phyloP scores from a whole-genome alignment of 2,329 filamentous ascomycete species.

The Hysterium pulicare region DNA sequence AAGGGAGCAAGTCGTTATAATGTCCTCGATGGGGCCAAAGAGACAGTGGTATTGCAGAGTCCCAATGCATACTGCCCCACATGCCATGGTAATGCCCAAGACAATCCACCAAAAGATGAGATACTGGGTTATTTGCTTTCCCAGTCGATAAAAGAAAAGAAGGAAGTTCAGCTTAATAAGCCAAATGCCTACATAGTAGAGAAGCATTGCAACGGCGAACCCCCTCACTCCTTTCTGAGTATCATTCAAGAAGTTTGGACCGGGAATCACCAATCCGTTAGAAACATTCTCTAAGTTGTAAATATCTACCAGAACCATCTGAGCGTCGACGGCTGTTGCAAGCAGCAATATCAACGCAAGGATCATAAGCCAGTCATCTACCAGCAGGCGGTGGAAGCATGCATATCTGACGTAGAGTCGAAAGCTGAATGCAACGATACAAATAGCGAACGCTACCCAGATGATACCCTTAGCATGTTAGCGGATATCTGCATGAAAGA shows the following conservation, averaged over 20 bases:
- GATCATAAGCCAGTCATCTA: conserved; percentile 6
- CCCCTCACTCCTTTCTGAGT: conserved; percentile 2
- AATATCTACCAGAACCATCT: conserved; percentile 2
- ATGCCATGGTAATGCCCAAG: conserved; percentile 3
- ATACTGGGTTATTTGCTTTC: conserved; percentile 4
- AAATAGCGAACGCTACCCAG: neutral
- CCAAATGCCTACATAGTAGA: conserved; percentile 11
- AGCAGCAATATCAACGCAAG: conserved; percentile 11
- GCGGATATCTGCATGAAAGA: no score
- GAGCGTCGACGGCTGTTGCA: conserved; percentile 4
- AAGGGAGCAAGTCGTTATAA: no score
- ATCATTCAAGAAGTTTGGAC: conserved; percentile 1
- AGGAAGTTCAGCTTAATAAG: conserved; percentile 13
- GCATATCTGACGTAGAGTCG: conserved; percentile 4
- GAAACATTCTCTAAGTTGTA: conserved; percentile 4
- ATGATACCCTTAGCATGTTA: no score
- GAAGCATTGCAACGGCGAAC: conserved; percentile 1
- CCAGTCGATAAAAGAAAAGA: conserved; percentile 12
- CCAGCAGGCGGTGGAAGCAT: conserved; percentile 4
- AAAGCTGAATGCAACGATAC: conserved; percentile 5
- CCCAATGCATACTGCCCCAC: no score
- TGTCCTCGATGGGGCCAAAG: no score
- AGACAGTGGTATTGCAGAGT: no score
- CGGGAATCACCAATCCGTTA: neutral
- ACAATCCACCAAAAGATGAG: conserved; percentile 10